Conservation (phyloP, 2,329 filamentous ascomycete species). For the Pseudogymnoascus verrucosus region DNA sequence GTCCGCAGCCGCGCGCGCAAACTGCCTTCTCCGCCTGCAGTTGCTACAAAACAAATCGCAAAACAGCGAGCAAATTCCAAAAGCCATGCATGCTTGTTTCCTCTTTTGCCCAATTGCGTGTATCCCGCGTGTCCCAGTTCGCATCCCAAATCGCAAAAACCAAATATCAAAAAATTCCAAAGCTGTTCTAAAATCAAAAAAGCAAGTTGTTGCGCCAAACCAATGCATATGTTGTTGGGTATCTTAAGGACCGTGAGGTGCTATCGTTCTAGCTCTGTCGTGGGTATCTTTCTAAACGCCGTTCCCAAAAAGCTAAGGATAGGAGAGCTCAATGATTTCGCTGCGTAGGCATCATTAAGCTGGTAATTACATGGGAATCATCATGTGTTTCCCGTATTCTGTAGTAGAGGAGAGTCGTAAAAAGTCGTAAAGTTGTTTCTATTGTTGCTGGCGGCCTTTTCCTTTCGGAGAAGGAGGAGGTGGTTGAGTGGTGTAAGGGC, state of each 20-base stretch:
- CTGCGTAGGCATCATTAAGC: conserved; percentile 15
- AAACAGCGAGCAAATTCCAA: neutral
- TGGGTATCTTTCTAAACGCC: conserved; percentile 4
- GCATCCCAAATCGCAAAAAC: neutral
- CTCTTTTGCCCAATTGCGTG: neutral
- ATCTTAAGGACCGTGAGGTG: conserved; percentile 12
- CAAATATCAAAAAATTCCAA: conserved; percentile 1
- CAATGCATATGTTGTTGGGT: conserved; percentile 9
- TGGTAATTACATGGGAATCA: conserved; percentile 5
- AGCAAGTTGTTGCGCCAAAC: conserved; percentile 1
- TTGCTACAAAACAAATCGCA: neutral
- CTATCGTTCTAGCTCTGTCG: conserved; percentile 12
- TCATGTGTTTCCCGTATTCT: conserved; percentile 1
- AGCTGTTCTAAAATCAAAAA: neutral
- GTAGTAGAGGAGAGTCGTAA: conserved; percentile 9
- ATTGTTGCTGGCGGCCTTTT: conserved; percentile 26
- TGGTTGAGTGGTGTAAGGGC: conserved; percentile 5
- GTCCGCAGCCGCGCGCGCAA: neutral
- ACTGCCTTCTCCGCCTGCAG: neutral
- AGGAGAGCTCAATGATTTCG: conserved; percentile 4
- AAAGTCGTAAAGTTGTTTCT: conserved; percentile 9
- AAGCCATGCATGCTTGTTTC: neutral
- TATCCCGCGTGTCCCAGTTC: neutral
- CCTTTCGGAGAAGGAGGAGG: conserved; percentile 21
- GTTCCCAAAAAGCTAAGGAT: conserved; percentile 10